These are phyloP conservation scores for Oryza rufipogon DNA, from an alignment of 176 grass and related monocot genomes.

Conservation along the genomic window DNA sequence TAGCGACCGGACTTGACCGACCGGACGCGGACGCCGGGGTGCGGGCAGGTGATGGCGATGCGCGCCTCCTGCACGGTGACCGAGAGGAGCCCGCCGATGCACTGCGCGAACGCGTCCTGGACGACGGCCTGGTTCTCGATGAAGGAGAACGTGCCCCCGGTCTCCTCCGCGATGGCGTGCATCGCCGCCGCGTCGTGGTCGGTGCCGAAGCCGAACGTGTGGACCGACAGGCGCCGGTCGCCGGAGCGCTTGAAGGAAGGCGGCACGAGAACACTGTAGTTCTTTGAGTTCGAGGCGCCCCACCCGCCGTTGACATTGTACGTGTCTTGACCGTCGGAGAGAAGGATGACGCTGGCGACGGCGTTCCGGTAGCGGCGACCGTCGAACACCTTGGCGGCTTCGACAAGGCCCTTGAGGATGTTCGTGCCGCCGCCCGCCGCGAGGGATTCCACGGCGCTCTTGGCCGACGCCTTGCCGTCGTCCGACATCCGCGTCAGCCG, in stretches of 20 bases:
- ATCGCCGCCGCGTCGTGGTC: slow-evolving; percentile 60
- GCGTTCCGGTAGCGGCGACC: slow-evolving; percentile 57
- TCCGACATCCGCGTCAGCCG: background rate
- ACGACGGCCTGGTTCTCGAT: slow-evolving; percentile 48
- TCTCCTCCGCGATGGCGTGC: slow-evolving; percentile 56
- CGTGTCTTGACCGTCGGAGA: slow-evolving; percentile 87
- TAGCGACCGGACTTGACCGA: slow-evolving; percentile 33
- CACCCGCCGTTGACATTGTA: slow-evolving; percentile 18
- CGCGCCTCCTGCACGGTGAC: slow-evolving; percentile 48
- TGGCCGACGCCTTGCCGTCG: background rate
- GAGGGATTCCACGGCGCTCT: background rate
- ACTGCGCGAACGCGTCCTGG: slow-evolving; percentile 69
- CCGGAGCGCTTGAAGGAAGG: slow-evolving; percentile 8
- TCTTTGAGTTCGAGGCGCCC: too few species aligned
- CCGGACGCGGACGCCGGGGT: slow-evolving; percentile 41
- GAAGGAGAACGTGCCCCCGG: slow-evolving; percentile 68
- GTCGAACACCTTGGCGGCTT: slow-evolving; percentile 75
- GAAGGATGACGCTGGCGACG: slow-evolving; percentile 73
- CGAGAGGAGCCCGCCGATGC: slow-evolving; percentile 65
- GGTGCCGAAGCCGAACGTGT: slow-evolving; percentile 58
- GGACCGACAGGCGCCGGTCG: slow-evolving; percentile 30
- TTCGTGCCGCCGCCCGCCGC: slow-evolving; percentile 36
- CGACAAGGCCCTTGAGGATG: slow-evolving; percentile 67
- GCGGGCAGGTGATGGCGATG: slow-evolving; percentile 34
- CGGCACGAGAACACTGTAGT: slow-evolving; percentile 5